Conservation (phyloP, 2,329 filamentous ascomycete genomes). For the Pseudogymnoascus sp. region DNA sequence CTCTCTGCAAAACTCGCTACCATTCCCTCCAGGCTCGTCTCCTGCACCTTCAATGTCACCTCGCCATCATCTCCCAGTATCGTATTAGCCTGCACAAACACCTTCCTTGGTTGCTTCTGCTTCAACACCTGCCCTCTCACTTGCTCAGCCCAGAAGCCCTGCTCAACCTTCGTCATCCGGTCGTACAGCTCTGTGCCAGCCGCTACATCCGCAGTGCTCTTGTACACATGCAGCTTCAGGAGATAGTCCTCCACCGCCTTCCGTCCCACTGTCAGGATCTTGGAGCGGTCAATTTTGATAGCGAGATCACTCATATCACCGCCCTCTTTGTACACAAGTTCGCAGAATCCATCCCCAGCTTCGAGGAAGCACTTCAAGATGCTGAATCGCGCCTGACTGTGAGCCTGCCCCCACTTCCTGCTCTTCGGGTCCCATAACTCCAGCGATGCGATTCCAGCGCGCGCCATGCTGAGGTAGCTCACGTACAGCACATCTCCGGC, state of each 20-base stretch:
- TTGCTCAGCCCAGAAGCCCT: slow-evolving; percentile 74
- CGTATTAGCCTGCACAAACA: slow-evolving; percentile 93
- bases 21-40: slow-evolving; percentile 70
- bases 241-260: slow-evolving; percentile 77
- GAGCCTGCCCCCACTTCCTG: slow-evolving; percentile 85
- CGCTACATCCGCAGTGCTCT: slow-evolving; percentile 77
- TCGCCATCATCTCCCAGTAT: slow-evolving; percentile 59
- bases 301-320: slow-evolving; percentile 69
- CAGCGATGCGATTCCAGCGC: slow-evolving; percentile 78
- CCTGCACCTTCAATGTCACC: slow-evolving; percentile 77
- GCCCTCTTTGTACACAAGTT: slow-evolving; percentile 61
- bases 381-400: slow-evolving; percentile 85
- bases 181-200: slow-evolving; percentile 73
- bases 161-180: slow-evolving; percentile 71
- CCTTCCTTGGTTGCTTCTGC: slow-evolving; percentile 76
- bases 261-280: slow-evolving; percentile 77
- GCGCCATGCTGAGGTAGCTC: slow-evolving; percentile 87
- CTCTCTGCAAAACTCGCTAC: slow-evolving; percentile 73
- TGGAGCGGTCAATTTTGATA: slow-evolving; percentile 74
- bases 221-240: slow-evolving; percentile 88
- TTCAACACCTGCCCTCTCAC: slow-evolving; percentile 67
- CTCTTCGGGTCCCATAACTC: slow-evolving; percentile 93
- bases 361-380: slow-evolving; percentile 80
- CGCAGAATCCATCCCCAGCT: slow-evolving; percentile 80
- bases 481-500: slow-evolving; percentile 84